Percentiles rank a stretch among this genome's conserved stretches.
Conservation (phyloP, 2,329 filamentous ascomycete genomes). For the Ramichloridium luteum region DNA sequence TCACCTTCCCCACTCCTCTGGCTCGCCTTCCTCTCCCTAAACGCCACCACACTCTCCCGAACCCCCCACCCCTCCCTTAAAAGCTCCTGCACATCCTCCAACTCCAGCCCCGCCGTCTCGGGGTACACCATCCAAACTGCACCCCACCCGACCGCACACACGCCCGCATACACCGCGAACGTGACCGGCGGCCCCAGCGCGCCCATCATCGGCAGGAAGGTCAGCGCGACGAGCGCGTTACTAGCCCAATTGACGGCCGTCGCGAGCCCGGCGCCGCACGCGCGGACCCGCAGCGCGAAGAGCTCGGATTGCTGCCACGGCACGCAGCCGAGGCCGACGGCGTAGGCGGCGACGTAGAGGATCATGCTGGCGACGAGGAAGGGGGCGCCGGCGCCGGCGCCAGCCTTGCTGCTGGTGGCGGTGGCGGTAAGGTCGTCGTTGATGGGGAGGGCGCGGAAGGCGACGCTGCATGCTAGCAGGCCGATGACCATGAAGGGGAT, state of each 20-base stretch:
- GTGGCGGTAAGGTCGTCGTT: constrained; percentile 14
- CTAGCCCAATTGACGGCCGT: constrained; percentile 80
- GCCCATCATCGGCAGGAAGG: constrained; percentile 81
- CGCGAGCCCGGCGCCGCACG: constrained; percentile 57
- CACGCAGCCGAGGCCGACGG: constrained; percentile 77
- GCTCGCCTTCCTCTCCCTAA: constrained; percentile 4
- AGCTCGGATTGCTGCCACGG: constrained; percentile 91
- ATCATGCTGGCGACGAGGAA: constrained; percentile 65
- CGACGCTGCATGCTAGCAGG: constrained; percentile 56
- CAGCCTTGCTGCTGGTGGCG: constrained; percentile 10
- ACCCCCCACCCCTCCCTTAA: constrained; percentile 61
- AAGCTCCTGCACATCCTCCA: constrained; percentile 67
- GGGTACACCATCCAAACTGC: constrained; percentile 61
- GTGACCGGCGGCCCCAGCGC: constrained; percentile 59
- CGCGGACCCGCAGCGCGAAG: constrained; percentile 65
- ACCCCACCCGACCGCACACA: constrained; percentile 59
- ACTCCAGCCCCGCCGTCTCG: constrained; percentile 67
- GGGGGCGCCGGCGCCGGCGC: constrained; percentile 22
- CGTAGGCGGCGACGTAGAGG: constrained; percentile 74
- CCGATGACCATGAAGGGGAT: constrained; percentile 73
- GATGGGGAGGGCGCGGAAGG: constrained; percentile 55
- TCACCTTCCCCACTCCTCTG: background rate
- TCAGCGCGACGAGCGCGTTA: constrained; percentile 76
- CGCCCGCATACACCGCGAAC: constrained; percentile 63
- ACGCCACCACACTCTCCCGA: constrained; percentile 10